Conservation (phyloP, 2,329 filamentous ascomycete genomes). For the Cordyceps cateniannulata region DNA sequence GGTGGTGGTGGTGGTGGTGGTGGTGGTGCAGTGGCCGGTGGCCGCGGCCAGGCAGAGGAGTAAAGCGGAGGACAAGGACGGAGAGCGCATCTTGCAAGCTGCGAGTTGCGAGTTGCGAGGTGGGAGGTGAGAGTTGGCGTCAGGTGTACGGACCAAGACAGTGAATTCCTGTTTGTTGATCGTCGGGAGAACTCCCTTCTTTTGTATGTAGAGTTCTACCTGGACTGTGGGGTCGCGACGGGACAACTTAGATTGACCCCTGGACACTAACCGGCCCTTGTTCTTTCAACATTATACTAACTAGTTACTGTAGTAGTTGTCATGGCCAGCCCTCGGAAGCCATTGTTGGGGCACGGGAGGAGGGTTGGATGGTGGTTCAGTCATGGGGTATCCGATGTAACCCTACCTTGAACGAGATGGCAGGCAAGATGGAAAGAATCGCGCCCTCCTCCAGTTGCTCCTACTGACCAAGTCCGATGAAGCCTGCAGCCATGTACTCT, state of each 20-base stretch:
- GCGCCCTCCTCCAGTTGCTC: not conserved
- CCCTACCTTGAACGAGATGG: not conserved
- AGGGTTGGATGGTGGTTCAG: not conserved
- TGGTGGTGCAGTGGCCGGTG: not conserved
- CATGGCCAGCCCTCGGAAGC: too few relatives aligned
- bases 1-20: not conserved
- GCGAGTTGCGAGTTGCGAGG: not conserved
- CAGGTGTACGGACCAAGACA: not conserved
- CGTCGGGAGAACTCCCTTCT: not conserved
- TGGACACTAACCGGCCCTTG: not conserved
- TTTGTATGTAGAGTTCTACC: not conserved
- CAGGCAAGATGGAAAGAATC: not conserved
- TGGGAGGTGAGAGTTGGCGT: not conserved
- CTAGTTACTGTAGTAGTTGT: too few relatives aligned
- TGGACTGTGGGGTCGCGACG: not conserved
- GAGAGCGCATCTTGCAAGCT: conserved; percentile 4
- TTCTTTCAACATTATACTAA: too few relatives aligned
- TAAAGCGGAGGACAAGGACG: conserved; percentile 1
- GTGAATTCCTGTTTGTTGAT: not conserved
- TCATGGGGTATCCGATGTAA: conserved; percentile 1
- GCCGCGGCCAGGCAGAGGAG: conserved; percentile 2
- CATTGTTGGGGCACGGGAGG: too few relatives aligned
- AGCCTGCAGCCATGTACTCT: not conserved
- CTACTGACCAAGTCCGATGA: not conserved
- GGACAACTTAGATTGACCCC: not conserved